phyloP scores from a whole-genome alignment of 208 protist genomes.

The Porcisia deanei region DNA sequence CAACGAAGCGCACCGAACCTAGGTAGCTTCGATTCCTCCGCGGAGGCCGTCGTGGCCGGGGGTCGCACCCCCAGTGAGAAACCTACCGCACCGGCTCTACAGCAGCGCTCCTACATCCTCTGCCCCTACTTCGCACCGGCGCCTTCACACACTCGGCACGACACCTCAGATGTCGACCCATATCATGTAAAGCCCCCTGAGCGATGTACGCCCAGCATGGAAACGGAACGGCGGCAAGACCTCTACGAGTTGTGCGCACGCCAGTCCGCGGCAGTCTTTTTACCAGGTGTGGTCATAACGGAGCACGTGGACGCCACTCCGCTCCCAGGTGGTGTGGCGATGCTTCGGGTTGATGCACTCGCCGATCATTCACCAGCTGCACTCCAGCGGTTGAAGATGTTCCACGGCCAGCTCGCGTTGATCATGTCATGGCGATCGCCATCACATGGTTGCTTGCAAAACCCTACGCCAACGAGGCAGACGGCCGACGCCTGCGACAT shows the following conservation, averaged over 20 bases:
- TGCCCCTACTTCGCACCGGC: background rate
- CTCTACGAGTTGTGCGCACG: slow-evolving; percentile 41
- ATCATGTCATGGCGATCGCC: slow-evolving; percentile 4
- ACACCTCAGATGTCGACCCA: background rate
- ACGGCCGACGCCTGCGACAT: background rate
- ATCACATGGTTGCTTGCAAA: background rate
- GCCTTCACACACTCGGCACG: background rate
- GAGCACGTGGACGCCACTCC: slow-evolving; percentile 8
- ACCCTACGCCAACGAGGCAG: background rate
- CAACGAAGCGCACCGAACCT: background rate
- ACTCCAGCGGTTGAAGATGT: slow-evolving; percentile 1
- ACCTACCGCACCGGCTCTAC: background rate
- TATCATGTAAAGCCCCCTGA: background rate
- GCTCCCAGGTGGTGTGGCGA: slow-evolving; percentile 25
- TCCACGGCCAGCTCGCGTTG: slow-evolving; percentile 14
- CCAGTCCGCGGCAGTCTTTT: slow-evolving; percentile 19
- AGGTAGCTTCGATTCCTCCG: background rate
- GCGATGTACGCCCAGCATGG: background rate
- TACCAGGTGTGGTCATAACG: slow-evolving; percentile 29
- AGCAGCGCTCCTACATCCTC: background rate
- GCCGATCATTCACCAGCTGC: background rate
- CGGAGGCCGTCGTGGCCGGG: background rate
- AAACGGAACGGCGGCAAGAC: slow-evolving; percentile 24
- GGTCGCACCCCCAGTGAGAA: background rate
- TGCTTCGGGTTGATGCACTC: slow-evolving; percentile 11